A percentile compares a stretch with the other conserved stretches of the same genome.
Conservation (phyloP, 345 rosid species). For the Gossypium raimondii region DNA sequence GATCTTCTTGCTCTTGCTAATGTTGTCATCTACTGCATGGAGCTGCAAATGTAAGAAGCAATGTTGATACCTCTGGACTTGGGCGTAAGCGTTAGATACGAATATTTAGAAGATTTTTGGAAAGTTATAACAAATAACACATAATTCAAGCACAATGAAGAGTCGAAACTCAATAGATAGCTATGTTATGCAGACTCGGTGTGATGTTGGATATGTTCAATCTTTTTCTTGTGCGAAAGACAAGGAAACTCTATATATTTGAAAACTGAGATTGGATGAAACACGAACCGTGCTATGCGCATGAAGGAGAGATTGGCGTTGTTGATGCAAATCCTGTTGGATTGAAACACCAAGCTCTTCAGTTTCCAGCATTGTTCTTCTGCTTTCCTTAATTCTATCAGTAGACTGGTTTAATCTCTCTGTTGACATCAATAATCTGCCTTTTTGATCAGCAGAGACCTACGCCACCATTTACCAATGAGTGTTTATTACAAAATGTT, state of each 20-base stretch:
- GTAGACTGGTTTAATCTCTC: constrained; percentile 51
- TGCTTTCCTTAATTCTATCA: constrained; percentile 55
- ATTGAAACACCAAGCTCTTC: constrained; percentile 71
- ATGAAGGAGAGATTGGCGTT: constrained; percentile 54
- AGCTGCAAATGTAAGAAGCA: constrained; percentile 32
- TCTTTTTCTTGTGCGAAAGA: neutral
- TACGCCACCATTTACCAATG: constrained; percentile 11
- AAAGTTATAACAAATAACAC: too few species aligned
- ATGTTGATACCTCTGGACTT: neutral
- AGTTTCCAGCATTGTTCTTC: constrained; percentile 63
- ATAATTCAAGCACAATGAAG: neutral
- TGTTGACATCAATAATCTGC: constrained; percentile 53
- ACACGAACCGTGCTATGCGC: constrained; percentile 41
- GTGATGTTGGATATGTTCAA: neutral
- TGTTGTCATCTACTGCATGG: constrained; percentile 56
- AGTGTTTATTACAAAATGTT: neutral
- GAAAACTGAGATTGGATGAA: neutral
- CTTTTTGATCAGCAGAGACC: constrained; percentile 60
- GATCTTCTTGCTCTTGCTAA: constrained; percentile 53
- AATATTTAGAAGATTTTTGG: too few species aligned
- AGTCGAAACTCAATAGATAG: neutral
- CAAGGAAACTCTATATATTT: neutral
- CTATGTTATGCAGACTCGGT: neutral
- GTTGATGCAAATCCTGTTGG: constrained; percentile 61
- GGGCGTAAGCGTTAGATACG: neutral